phyloP scores from a whole-genome alignment of 164 flowering plant species.

The Liriodendron chinense region DNA sequence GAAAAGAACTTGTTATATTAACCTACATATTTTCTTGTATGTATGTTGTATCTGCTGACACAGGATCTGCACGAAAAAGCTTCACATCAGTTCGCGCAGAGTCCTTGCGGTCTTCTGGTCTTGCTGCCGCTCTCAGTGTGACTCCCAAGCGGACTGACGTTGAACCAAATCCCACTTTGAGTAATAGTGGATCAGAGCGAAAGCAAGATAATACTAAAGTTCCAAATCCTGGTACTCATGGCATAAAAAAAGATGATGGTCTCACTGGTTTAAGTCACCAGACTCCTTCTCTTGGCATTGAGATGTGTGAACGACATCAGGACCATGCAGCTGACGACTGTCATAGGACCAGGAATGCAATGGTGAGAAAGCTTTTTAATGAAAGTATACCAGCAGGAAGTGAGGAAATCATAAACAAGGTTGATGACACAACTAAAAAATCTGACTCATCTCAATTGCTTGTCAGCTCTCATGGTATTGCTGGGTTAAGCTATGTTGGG shows the following conservation, averaged over 20 bases:
- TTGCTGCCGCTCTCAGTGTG: conserved; percentile 38
- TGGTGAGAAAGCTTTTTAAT: conserved; percentile 61
- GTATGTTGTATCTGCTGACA: neutral
- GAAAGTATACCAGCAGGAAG: conserved; percentile 30
- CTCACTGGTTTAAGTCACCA: neutral
- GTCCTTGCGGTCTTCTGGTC: conserved; percentile 47
- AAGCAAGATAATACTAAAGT: neutral
- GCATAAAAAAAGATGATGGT: neutral
- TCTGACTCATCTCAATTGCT: conserved; percentile 16
- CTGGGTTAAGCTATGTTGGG: conserved; percentile 75
- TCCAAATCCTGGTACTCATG: neutral
- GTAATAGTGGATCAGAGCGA: neutral
- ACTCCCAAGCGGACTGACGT: conserved; percentile 11
- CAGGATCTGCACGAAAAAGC: conserved; percentile 37
- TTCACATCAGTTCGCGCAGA: conserved; percentile 49
- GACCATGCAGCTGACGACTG: conserved; percentile 3
- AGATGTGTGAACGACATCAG: conserved; percentile 5
- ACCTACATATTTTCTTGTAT: no score
- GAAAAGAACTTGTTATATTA: no score
- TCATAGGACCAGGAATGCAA: conserved; percentile 20
- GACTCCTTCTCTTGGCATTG: neutral
- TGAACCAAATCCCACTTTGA: conserved; percentile 4
- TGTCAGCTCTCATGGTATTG: conserved; percentile 26
- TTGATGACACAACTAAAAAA: conserved; percentile 13
- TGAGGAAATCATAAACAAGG: conserved; percentile 2